A percentile compares a stretch with the other conserved stretches of the same genome.
Evolutionary conservation across 1,284 basidiomycete species (phyloP).

Genomic region (Melampsora occidentalis): DNA sequence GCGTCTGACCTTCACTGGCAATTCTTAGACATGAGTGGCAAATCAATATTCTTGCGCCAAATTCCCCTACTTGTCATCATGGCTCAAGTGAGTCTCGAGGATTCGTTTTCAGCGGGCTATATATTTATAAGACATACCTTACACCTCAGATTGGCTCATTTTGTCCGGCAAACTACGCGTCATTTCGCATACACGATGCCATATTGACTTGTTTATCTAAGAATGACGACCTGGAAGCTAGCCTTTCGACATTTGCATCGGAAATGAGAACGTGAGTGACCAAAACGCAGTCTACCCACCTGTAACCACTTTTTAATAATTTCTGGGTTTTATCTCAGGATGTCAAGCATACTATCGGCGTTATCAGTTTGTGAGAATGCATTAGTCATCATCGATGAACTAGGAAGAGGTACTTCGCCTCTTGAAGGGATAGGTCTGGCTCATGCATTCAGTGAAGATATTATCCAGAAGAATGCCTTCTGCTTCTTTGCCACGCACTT

Average conservation of each 20-base stretch:
- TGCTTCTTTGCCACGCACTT: slow-evolving; percentile 44
- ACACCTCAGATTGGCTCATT: slow-evolving; percentile 28
- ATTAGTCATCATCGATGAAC: slow-evolving; percentile 51
- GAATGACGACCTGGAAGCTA: slow-evolving; percentile 64
- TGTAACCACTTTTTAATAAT: too few relatives aligned
- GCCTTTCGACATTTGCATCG: slow-evolving; percentile 82
- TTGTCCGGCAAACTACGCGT: slow-evolving; percentile 42
- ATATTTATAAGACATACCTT: background rate
- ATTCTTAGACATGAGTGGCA: slow-evolving; percentile 45
- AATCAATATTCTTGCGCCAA: slow-evolving; percentile 51
- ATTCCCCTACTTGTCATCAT: slow-evolving; percentile 50
- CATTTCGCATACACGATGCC: slow-evolving; percentile 39
- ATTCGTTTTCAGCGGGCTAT: background rate
- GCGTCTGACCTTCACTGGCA: background rate
- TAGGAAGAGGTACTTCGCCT: slow-evolving; percentile 71
- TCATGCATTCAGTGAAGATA: slow-evolving; percentile 83
- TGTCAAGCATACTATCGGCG: slow-evolving; percentile 33
- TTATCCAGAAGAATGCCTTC: slow-evolving; percentile 58
- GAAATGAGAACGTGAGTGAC: slow-evolving; percentile 70
- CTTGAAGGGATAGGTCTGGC: slow-evolving; percentile 82
- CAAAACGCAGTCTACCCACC: background rate
- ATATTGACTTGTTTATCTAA: slow-evolving; percentile 40
- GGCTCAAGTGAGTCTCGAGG: slow-evolving; percentile 43
- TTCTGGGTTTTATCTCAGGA: background rate
- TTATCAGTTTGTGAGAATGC: slow-evolving; percentile 32